Conservation (phyloP, 129 eudicot genomes). For the Flaveria robusta region DNA sequence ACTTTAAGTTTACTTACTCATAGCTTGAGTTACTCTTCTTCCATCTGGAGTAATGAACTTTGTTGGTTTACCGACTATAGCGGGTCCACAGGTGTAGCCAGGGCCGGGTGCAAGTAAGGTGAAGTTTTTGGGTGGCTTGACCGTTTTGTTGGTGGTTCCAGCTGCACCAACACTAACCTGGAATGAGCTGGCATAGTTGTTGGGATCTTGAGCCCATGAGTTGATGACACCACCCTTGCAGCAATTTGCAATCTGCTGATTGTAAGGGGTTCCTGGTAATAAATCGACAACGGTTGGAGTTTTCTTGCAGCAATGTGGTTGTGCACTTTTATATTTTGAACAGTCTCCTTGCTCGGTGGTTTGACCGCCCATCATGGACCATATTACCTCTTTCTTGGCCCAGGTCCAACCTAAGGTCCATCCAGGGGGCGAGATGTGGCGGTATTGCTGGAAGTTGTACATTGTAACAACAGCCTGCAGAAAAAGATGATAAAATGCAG, state of each 20-base stretch:
- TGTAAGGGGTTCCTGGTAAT: conserved; percentile 89
- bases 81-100: conserved; percentile 95
- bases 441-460: conserved; percentile 83
- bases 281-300: conserved; percentile 79
- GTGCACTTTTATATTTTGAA: conserved; percentile 67
- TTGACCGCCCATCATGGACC: conserved; percentile 91
- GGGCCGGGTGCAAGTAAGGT: conserved; percentile 90
- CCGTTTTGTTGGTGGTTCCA: conserved; percentile 87
- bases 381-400: conserved; percentile 92
- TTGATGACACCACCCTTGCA: conserved; percentile 91
- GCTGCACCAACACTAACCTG: conserved; percentile 89
- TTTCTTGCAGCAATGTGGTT: conserved; percentile 90
- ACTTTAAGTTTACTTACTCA: conserved; percentile 65
- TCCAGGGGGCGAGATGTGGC: conserved; percentile 91
- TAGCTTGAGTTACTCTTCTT: conserved; percentile 85
- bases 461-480: conserved; percentile 84
- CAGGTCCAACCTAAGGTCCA: conserved; percentile 98
- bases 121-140: conserved; percentile 78
- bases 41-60: conserved; percentile 63
- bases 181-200: conserved; percentile 72
- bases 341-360: conserved; percentile 97
- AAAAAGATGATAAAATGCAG: conserved; percentile 2
- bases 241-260: conserved; percentile 90
- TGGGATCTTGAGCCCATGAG: conserved; percentile 89
- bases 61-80: conserved; percentile 67